Evolutionary conservation across 1,284 basidiomycete species (phyloP), one percentile per base, ranked within the genome.

Genomic region (Leucoagaricus sp.): DNA sequence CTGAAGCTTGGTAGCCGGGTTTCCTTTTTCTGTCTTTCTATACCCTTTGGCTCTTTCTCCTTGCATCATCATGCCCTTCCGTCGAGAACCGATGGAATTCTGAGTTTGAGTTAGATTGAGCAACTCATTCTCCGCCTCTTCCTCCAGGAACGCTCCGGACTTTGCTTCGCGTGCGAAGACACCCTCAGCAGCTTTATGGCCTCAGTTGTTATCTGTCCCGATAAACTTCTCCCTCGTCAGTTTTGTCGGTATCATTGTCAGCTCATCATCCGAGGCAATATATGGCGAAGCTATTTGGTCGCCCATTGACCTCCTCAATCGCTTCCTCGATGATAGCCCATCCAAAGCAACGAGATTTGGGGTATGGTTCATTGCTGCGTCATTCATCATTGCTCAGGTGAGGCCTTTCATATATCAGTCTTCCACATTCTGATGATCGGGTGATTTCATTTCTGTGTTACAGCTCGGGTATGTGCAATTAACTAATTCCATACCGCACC

Each of bases 211-310:
- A 60, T 81, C 89, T 0, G 80, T 94, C 34, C 93, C 93, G 0
- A 62, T 93, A 44, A 83, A 85, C 0, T 93, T 93, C 71, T 85
- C 83, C 29, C 71, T 94, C 60, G 89, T 92, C 57, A 87, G 85
- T 62, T 89, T 95, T 74, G 78, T 94, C 58, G 93, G 92, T 5
- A 90, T 95, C 67, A 85, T 93, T 49, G 91, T 94, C 61, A 87
- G 87, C 49, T 91, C 89, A 1, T 87, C 87, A 6, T 89, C 87
- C n/a, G 76, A 84, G 58, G 80, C 85, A 15, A 87, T 94, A 62
- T 94, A 89, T 64, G 89, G 89, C 21, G 81, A 85, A 61, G 82
- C 85, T 13, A 83, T 94, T 57, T 94, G 91, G 92, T 87, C 86
- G 10, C 91, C 91, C 0, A 81, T 94, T 55, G 85, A 89, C 60